phyloP scores from a whole-genome alignment of 495 filamentous ascomycete genomes.

The Clohesyomyces aquaticus region DNA sequence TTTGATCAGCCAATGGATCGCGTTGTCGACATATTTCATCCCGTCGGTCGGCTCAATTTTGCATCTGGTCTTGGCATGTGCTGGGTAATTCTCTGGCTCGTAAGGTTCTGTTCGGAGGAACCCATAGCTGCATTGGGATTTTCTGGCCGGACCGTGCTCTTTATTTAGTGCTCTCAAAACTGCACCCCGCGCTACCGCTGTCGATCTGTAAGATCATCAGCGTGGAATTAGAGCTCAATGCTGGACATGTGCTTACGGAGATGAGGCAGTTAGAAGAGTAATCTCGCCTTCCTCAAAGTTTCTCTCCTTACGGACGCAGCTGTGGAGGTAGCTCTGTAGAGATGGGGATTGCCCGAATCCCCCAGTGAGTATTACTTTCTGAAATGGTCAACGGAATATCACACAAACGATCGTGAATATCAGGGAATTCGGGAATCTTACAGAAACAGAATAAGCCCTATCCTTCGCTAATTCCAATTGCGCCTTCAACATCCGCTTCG shows the following conservation, averaged over 20 bases:
- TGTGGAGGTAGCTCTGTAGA: constrained; percentile 29
- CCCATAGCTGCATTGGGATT: constrained; percentile 42
- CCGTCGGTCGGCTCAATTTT: constrained; percentile 11
- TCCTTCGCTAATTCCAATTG: constrained; percentile 5
- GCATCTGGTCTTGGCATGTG: constrained; percentile 26
- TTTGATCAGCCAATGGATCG: constrained; percentile 18
- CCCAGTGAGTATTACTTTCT: constrained; percentile 46
- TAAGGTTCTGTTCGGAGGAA: constrained; percentile 38
- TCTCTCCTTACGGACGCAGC: constrained; percentile 13
- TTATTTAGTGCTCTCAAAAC: constrained; percentile 42
- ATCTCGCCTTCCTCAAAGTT: constrained; percentile 4
- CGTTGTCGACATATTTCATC: constrained; percentile 3
- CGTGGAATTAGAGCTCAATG: background rate
- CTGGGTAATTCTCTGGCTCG: constrained; percentile 25
- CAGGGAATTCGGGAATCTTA: background rate
- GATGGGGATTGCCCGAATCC: constrained; percentile 44
- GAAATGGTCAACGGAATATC: constrained; percentile 38
- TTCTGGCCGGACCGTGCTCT: constrained; percentile 36
- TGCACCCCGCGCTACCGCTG: constrained; percentile 43
- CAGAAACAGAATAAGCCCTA: background rate
- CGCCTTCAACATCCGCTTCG: background rate
- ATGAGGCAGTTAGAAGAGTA: background rate
- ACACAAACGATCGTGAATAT: background rate
- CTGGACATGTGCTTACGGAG: background rate
- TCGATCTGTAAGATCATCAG: background rate